Evolutionary conservation across 2,329 filamentous ascomycete species (phyloP).

Genomic region (Tolypocladium ophioglossoides): DNA sequence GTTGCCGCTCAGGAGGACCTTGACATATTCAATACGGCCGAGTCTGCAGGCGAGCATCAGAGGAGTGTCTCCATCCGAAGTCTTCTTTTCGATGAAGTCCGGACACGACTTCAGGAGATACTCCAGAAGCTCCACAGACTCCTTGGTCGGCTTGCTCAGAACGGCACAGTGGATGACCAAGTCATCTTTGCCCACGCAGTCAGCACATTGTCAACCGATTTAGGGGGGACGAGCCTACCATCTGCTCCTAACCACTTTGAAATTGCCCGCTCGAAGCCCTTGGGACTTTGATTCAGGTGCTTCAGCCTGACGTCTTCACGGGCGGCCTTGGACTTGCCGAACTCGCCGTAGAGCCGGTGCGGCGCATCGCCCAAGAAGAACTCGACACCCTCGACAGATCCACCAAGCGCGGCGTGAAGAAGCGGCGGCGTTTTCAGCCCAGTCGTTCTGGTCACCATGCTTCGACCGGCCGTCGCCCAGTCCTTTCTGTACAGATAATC

Average conservation of each 20-base stretch:
- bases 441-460: slow-evolving; percentile 24
- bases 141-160: slow-evolving; percentile 26
- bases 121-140: slow-evolving; percentile 45
- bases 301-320: slow-evolving; percentile 51
- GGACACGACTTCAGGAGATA: slow-evolving; percentile 57
- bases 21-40: slow-evolving; percentile 41
- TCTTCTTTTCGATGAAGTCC: slow-evolving; percentile 51
- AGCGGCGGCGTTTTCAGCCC: slow-evolving; percentile 45
- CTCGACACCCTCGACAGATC: slow-evolving; percentile 58
- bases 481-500: slow-evolving; percentile 34
- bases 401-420: slow-evolving; percentile 43
- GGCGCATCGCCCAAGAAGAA: slow-evolving; percentile 70
- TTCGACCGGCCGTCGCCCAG: slow-evolving; percentile 58
- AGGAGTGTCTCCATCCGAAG: slow-evolving; percentile 49
- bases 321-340: slow-evolving; percentile 47
- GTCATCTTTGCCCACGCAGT: slow-evolving; percentile 32
- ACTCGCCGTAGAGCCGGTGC: slow-evolving; percentile 56
- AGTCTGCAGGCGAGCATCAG: slow-evolving; percentile 55
- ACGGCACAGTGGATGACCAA: slow-evolving; percentile 58
- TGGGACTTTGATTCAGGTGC: slow-evolving; percentile 45
- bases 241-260: slow-evolving; percentile 50
- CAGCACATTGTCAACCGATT: slow-evolving; percentile 4
- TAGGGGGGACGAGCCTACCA: slow-evolving; percentile 31
- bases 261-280: slow-evolving; percentile 54
- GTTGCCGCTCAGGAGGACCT: slow-evolving; percentile 54